Conservation (phyloP, 148 eudicot genomes). For the Amaranthus cruentus region DNA sequence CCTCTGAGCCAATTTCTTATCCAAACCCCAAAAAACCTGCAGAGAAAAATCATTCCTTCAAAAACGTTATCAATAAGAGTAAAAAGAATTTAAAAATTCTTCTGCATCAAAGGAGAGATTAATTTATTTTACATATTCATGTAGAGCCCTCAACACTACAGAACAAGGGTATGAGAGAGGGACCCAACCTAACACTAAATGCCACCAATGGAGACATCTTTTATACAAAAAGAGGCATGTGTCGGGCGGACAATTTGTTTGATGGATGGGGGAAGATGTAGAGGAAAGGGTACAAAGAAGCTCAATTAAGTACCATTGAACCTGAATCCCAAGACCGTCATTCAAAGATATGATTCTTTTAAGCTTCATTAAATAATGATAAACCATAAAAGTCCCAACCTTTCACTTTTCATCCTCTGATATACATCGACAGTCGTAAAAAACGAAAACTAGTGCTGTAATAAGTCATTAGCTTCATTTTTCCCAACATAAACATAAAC, state of each 20-base stretch:
- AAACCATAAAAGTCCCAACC: neutral
- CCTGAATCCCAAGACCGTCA: too few relatives aligned
- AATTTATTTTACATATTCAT: neutral
- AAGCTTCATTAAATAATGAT: too few relatives aligned
- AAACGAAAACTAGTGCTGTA: neutral
- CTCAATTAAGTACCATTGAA: neutral
- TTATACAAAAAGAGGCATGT: neutral
- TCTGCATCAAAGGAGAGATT: neutral
- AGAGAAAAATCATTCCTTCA: constrained; percentile 10
- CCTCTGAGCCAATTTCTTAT: constrained; percentile 97
- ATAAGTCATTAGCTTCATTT: neutral
- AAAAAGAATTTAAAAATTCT: neutral
- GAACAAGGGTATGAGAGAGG: neutral
- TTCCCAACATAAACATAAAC: neutral
- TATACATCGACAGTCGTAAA: neutral
- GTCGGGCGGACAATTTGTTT: neutral
- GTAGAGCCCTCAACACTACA: neutral
- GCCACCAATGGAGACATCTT: neutral
- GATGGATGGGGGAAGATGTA: neutral
- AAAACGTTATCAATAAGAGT: neutral
- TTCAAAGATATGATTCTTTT: too few relatives aligned
- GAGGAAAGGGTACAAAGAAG: neutral
- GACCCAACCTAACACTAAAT: neutral
- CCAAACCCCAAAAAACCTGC: constrained; percentile 99
- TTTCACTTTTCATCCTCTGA: neutral